Evolutionary conservation across 495 filamentous ascomycete genomes (phyloP), one percentile per base, ranked within the genome.

Genomic region (Thermothielavioides terrestris): DNA sequence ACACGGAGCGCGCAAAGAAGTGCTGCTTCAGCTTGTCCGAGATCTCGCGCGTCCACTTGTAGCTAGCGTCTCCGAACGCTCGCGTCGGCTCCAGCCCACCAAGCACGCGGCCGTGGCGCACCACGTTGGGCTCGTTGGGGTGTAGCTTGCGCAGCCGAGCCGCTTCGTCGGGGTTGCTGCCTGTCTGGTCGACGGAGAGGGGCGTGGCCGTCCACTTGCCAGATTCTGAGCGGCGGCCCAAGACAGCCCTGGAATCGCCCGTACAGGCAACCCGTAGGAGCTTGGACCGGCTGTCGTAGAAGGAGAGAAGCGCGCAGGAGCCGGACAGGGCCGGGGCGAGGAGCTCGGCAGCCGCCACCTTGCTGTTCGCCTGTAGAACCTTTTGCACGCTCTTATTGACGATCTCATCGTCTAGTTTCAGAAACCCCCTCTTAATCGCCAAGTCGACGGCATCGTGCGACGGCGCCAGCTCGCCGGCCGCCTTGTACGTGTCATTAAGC

Each of bases 131-230:
- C 64, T 99, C 94, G 31, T 82, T 84, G 2, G 94, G 94, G 60
- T 99, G 94, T 49, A 86, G 84, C 53, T 79, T 80, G 2, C 85
- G 83, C 58, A 99, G 70, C 15, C 92, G 80, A 42, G 80, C 82
- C 39, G 78, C 88, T 66, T 98, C 92, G 17, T 83, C 85, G 1
- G 81, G 78, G 23, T 88, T 96, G 20, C 77, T 79, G 10, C 92
- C 92, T 5, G 94, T 97, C 61, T 96, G 92, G 59, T 98, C 92
- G 48, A 87, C 84, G 6, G 88, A 94, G 4, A 99, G 77, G 1
- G 89, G 73, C 0, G 81, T 94, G 17, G 94, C 94, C 11, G 81
- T 84, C 94, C 94, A 99, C 66, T 95, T 95, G 4, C 92, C 94
- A 52, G 74, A 86, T 4, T 63, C 53, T 14, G 77, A 78, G 47